Evolutionary conservation across 257 asterid species (phyloP).

Genomic region (Solanum pinnatisectum): DNA sequence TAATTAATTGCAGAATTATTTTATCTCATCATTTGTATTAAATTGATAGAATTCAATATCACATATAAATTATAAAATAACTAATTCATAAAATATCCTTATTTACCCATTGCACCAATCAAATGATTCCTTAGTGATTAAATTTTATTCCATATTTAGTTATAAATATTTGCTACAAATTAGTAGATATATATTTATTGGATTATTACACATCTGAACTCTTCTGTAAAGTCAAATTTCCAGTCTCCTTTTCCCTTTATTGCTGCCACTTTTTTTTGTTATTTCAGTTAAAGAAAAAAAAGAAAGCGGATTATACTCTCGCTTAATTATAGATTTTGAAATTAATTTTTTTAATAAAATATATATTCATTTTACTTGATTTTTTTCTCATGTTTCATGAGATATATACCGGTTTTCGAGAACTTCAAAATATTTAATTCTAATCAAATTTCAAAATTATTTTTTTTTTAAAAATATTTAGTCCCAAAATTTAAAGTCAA

Average conservation of each 20-base stretch:
- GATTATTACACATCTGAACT: not conserved
- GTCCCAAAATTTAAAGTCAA: not conserved
- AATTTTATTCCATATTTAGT: not conserved
- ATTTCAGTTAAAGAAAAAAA: not conserved
- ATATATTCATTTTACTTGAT: not conserved
- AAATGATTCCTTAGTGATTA: not conserved
- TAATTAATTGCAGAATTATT: not conserved
- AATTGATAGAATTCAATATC: no score
- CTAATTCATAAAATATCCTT: not conserved
- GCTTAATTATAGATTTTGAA: not conserved
- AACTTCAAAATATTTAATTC: not conserved
- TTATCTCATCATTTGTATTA: not conserved
- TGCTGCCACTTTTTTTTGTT: not conserved
- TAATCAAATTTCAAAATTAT: not conserved
- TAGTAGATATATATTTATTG: not conserved
- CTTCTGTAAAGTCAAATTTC: not conserved
- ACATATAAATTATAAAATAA: no score
- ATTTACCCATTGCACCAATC: not conserved
- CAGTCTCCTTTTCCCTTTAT: not conserved
- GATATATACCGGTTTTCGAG: not conserved
- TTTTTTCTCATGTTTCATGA: not conserved
- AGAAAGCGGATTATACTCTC: not conserved
- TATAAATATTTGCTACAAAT: not conserved
- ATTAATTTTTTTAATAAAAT: not conserved
- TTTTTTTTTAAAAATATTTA: no score